Conservation (phyloP, 768 basidiomycete species). For the Candolleomyces eurysporus region DNA sequence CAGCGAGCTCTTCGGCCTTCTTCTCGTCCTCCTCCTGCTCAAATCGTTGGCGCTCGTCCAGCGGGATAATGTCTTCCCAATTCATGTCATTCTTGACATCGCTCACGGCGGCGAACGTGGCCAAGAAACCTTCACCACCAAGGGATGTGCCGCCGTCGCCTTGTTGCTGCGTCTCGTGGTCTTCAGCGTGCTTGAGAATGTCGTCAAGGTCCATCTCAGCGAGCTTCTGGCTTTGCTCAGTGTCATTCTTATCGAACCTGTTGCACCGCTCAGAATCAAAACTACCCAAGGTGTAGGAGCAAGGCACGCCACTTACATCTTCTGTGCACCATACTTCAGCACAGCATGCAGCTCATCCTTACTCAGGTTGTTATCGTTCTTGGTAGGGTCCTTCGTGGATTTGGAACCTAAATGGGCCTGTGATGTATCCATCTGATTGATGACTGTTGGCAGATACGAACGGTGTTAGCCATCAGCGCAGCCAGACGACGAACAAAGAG, state of each 20-base stretch:
- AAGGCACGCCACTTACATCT: conserved; percentile 60
- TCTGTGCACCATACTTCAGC: conserved; percentile 97
- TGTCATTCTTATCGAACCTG: conserved; percentile 97
- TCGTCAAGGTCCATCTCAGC: conserved; percentile 99
- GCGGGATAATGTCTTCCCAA: conserved; percentile 99
- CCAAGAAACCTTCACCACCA: conserved; percentile 96
- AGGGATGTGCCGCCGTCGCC: conserved; percentile 88
- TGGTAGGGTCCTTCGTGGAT: conserved; percentile 61
- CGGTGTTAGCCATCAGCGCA: conserved; percentile 1
- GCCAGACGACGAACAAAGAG: not conserved
- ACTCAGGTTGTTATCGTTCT: conserved; percentile 74
- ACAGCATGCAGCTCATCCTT: conserved; percentile 98
- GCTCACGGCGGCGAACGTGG: conserved; percentile 92
- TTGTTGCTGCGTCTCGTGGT: conserved; percentile 88
- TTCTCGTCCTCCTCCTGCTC: conserved; percentile 80
- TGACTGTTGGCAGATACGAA: conserved; percentile 56
- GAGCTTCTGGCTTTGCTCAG: conserved; percentile 88
- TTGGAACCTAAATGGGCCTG: conserved; percentile 93
- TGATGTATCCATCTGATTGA: conserved; percentile 99
- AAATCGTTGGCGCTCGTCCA: conserved; percentile 83
- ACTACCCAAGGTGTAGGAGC: conserved; percentile 4
- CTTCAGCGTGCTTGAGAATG: conserved; percentile 94
- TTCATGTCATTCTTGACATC: conserved; percentile 98
- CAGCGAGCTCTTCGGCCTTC: conserved; percentile 66
- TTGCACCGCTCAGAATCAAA: conserved; percentile 11